Base-by-base conservation (phyloP, 495 filamentous ascomycete genomes). In the Aspergillus ostianus region DNA sequence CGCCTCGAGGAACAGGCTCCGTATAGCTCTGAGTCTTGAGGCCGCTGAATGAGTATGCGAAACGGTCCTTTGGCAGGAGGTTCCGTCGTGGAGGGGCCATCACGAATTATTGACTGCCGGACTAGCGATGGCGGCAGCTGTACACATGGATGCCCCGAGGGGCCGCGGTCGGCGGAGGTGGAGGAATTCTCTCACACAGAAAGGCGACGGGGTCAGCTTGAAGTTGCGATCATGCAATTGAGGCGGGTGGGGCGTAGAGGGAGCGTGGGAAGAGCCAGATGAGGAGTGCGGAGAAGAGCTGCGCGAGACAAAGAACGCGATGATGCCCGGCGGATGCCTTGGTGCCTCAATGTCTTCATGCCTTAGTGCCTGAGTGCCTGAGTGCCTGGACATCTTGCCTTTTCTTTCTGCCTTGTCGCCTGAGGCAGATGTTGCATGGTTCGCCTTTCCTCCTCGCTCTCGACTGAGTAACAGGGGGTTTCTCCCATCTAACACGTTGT, bases 21-120 rank as follows among this genome's bases (percentile, higher is more conserved):
- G 82, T 75, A 67, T 90, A 90, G 26, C 71, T 77, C 67, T 88
- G 85, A 13, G 81, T 83, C 64, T 84, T 87, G 4, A 84, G 74
- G 7, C 73, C 70, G 2, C 76, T 74, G 60, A 90, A 88, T 27
- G 84, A 73, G 26, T 70, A 69, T 8, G 82, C 71, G 62, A 90
- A 89, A 29, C 77, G 81, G 23, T 90, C 87, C 70, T 87, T 88
- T 7, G 83, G 63, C 20, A 89, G 73, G 56, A 81, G 79, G 49
- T 83, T 76, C 20, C 84, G 80, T 19, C 77, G 76, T 12, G 77
- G 67, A 59, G 83, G 83, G 6, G 84, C 82, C 85, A 86, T 87
- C 17, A 29, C 48, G 61, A 55, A 51, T 47, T 53, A 47, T 53
- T 63, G 45, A 58, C 64, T 57, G 59, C 53, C 48, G 59, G 59